Base-by-base conservation (phyloP, 164 flowering plant genomes). In the Annona squamosa region DNA sequence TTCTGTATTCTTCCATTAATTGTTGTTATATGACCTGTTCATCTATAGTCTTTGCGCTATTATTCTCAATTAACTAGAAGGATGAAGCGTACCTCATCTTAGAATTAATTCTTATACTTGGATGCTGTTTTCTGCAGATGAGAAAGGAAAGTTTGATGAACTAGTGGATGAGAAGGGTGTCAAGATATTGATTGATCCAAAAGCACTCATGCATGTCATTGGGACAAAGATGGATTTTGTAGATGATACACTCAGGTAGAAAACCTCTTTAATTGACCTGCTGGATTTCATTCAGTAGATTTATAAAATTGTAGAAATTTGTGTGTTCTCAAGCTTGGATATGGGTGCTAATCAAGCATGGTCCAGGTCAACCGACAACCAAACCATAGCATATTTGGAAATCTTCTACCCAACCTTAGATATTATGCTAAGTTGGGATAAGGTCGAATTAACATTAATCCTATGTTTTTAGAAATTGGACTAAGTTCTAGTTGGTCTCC, bases 181-280 rank as follows among this genome's bases (percentile, higher is more conserved):
- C 56, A 94, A 87, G 88, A 85, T 94, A 70, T 57, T 94, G 79
- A 83, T 94, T 71, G 99, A 94, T 77, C 92, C 98, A 41, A 94
- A 89, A 78, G 97, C 99, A 37, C 83, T 89, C n/a, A 94, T 94
- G 97, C 98, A 94, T 83, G 99, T 94, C 10, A 86, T 94, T 56
- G 99, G 99, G 73, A 92, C 97, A 44, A 84, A 91, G 81, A 94
- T 94, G 98, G 99, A 94, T 82, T 94, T 92, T 81, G 86, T 91
- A 7, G 97, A 94, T 73, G 94, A 92, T 81, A 90, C 87, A 65
- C 92, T 92, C 79, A 91, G 89, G 99, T 92, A 79, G 1, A 78
- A 56, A 46, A 10, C 7, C 42, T 46, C 45, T 46, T 1, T 56
- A n/a, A 48, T 6, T 43, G 68, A 46, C 68, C 57, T 37, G 2